A percentile compares a stretch with the other conserved stretches of the same genome.
Evolutionary conservation across 305 asterid species (phyloP).

Genomic region (Fraxinus xanthoxyloides): DNA sequence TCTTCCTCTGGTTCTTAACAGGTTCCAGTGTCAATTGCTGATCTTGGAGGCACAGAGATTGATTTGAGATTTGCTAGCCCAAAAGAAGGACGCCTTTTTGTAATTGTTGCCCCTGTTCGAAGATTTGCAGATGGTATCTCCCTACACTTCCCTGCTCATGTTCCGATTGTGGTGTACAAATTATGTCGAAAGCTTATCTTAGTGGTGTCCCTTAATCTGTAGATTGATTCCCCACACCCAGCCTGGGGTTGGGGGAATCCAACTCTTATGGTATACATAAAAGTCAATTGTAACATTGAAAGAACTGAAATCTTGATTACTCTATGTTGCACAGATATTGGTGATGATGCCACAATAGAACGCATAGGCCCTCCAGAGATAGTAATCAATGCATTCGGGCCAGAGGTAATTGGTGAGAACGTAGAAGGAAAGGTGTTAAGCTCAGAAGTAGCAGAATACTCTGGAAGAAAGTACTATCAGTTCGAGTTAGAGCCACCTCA

Average conservation of each 20-base stretch:
- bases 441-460: constrained; percentile 54
- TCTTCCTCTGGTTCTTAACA: constrained; percentile 20
- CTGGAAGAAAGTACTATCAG: constrained; percentile 82
- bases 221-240: neutral
- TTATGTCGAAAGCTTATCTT: neutral
- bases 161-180: neutral
- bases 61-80: constrained; percentile 57
- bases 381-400: constrained; percentile 95
- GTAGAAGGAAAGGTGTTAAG: constrained; percentile 90
- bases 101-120: constrained; percentile 85
- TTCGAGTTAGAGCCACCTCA: constrained; percentile 95
- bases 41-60: constrained; percentile 60
- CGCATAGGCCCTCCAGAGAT: constrained; percentile 79
- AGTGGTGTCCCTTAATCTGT: neutral
- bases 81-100: constrained; percentile 72
- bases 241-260: neutral
- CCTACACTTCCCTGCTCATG: neutral
- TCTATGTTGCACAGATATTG: constrained; percentile 49
- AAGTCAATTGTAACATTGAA: neutral
- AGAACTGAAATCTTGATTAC: constrained; percentile 9
- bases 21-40: constrained; percentile 64
- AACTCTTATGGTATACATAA: neutral
- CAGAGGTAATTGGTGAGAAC: constrained; percentile 89
- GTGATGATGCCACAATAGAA: constrained; percentile 77
- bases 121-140: constrained; percentile 71